Base-by-base conservation (phyloP, 352 stramenopile genomes). In the Saprolegnia parasitica region DNA sequence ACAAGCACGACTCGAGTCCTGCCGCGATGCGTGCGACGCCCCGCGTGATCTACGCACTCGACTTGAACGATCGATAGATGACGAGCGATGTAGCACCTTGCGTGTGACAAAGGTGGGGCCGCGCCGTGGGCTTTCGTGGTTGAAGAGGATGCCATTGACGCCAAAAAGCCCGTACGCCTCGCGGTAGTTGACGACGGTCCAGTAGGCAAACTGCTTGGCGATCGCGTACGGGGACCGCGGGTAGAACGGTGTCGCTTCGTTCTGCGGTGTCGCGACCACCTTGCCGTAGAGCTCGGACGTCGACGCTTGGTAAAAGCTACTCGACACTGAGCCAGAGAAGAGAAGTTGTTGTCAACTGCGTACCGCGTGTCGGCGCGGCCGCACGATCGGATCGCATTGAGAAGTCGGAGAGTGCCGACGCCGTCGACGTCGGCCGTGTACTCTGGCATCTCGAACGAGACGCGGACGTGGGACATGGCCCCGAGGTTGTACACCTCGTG, bases 371-470 rank as follows among this genome's bases (percentile, higher is more conserved):
- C 73, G 45, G 81, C 73, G 62, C 96, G 75, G 21, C 96, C 96
- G 67, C 86, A 96, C 4, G 93, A 96, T 47, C 96, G 95, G 56
- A 99, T 96, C 46, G 96, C 96, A 78, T 99, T 98, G 29, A 99
- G 84, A 73, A 99, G 88, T 42, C 97, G 93, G 23, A 99, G 81
- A 21, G 97, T 93, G 60, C 97, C 97, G 13, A 99, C 65, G 15
- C 84, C 97, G 72, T 99, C 96, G 45, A 97, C 96, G 68, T 99
- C 96, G n/a, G 96, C 96, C 46, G 96, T 99, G 85, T 99, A 99
- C 78, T 99, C 97, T 18, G 96, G 94, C 95, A 99, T 98, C 72
- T 99, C 96, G 71, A 99, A 99, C 10, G 96, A 99, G 35, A 99
- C 97, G 74, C 98, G 98, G 54, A 99, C 97, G 77, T 99, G 97